Conservation (phyloP, 2,329 filamentous ascomycete genomes). For the Falciphora oryzae region DNA sequence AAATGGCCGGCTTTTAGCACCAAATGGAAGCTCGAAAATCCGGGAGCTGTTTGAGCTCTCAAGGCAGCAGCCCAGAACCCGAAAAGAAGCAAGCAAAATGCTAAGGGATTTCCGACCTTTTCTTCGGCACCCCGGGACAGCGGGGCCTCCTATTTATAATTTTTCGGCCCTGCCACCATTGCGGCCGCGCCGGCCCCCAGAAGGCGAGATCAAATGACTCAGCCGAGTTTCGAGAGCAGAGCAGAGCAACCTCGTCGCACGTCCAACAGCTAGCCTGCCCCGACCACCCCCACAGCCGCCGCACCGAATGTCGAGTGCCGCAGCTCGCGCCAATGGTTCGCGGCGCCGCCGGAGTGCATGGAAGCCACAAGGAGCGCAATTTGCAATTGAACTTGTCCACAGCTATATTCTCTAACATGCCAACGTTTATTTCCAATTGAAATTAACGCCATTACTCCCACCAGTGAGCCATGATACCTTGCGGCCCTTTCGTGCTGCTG, state of each 20-base stretch:
- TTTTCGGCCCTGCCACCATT: not conserved
- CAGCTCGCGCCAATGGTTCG: too few species aligned
- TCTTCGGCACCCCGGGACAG: conserved; percentile 12
- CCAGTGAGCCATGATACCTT: too few species aligned
- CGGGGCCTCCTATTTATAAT: conserved; percentile 30
- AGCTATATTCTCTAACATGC: not conserved
- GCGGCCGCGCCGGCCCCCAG: not conserved
- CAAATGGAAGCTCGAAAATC: not conserved
- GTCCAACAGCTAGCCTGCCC: not conserved
- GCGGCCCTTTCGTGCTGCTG: too few species aligned
- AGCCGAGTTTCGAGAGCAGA: not conserved
- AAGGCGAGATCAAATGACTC: not conserved
- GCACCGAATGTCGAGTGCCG: not conserved
- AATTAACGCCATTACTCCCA: too few species aligned
- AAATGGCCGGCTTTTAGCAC: not conserved
- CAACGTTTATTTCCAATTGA: too few species aligned
- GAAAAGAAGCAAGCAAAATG: not conserved
- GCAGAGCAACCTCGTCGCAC: not conserved
- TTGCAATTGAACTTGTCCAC: not conserved
- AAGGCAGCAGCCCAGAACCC: not conserved
- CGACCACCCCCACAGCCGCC: not conserved
- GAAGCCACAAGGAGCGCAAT: not conserved
- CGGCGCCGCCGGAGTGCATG: too few species aligned
- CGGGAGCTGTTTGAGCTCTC: not conserved
- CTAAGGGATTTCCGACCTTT: not conserved